These are phyloP conservation scores for Calonectria crousiana DNA, from an alignment of 2,329 filamentous ascomycete species.

Conservation along the genomic window DNA sequence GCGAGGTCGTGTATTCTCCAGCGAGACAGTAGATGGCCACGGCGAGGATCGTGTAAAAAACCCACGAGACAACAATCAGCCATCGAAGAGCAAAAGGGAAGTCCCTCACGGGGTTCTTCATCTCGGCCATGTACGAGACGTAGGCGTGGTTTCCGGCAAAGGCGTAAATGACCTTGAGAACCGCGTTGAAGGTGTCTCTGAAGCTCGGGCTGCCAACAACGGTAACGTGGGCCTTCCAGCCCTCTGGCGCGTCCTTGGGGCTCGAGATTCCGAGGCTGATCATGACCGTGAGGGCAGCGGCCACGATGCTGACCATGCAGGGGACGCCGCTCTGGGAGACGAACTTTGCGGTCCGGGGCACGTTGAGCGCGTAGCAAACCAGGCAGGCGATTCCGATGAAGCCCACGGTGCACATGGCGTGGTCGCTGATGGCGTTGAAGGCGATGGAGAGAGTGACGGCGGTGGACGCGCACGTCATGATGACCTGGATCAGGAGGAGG, in stretches of 20 bases:
- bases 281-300: slow-evolving; percentile 38
- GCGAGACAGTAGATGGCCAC: slow-evolving; percentile 35
- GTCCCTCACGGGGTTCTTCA: slow-evolving; percentile 36
- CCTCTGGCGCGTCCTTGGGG: slow-evolving; percentile 25
- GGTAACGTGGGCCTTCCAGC: slow-evolving; percentile 31
- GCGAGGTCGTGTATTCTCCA: slow-evolving; percentile 33
- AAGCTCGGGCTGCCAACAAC: slow-evolving; percentile 25
- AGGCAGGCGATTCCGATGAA: slow-evolving; percentile 72
- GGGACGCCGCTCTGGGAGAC: slow-evolving; percentile 33
- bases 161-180: slow-evolving; percentile 35
- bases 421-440: slow-evolving; percentile 73
- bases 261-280: slow-evolving; percentile 33
- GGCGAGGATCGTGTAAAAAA: slow-evolving; percentile 32
- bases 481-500: slow-evolving; percentile 22
- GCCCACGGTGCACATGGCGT: slow-evolving; percentile 70
- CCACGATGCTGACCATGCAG: slow-evolving; percentile 35
- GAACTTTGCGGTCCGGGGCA: slow-evolving; percentile 71
- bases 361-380: slow-evolving; percentile 69
- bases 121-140: slow-evolving; percentile 40
- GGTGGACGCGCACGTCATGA: slow-evolving; percentile 58
- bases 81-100: slow-evolving; percentile 30
- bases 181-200: slow-evolving; percentile 27
- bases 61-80: slow-evolving; percentile 26
- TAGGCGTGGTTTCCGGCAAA: slow-evolving; percentile 40
- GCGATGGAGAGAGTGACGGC: slow-evolving; percentile 73